Evolutionary conservation across 2,329 filamentous ascomycete genomes (phyloP).

Genomic region (Clonostachys byssicola): DNA sequence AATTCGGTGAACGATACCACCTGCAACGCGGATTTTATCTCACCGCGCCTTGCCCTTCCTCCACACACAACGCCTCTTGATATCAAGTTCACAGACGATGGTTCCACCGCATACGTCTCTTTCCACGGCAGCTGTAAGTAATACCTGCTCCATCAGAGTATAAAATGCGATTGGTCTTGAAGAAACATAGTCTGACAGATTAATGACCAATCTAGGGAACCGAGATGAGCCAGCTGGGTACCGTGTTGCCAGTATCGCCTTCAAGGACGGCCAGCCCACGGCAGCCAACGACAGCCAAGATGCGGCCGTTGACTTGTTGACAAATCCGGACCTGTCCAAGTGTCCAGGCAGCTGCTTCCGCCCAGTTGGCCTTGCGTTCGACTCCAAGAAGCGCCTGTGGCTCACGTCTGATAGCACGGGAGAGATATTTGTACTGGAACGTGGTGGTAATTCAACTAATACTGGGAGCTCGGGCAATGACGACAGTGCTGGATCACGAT

Average conservation of each 20-base stretch:
- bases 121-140: slow-evolving; percentile 68
- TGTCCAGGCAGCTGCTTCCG: slow-evolving; percentile 59
- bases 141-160: background rate
- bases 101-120: slow-evolving; percentile 58
- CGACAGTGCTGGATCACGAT: slow-evolving; percentile 4
- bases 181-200: too few relatives aligned
- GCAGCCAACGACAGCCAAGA: slow-evolving; percentile 33
- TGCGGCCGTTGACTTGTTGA: slow-evolving; percentile 47
- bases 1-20: slow-evolving; percentile 33
- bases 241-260: slow-evolving; percentile 33
- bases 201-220: slow-evolving; percentile 24
- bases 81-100: slow-evolving; percentile 58
- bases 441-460: slow-evolving; percentile 4
- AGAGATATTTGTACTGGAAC: slow-evolving; percentile 56
- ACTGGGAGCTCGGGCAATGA: slow-evolving; percentile 1
- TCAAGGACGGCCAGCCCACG: slow-evolving; percentile 35
- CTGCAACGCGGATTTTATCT: slow-evolving; percentile 36
- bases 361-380: slow-evolving; percentile 54
- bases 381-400: slow-evolving; percentile 50
- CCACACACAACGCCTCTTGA: slow-evolving; percentile 71
- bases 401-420: slow-evolving; percentile 60
- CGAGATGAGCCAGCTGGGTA: slow-evolving; percentile 39
- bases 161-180: background rate
- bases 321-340: slow-evolving; percentile 43
- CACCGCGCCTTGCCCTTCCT: slow-evolving; percentile 52